Base-by-base conservation (phyloP, 1,139 yeast species). In the Diutina scorzettiae region DNA sequence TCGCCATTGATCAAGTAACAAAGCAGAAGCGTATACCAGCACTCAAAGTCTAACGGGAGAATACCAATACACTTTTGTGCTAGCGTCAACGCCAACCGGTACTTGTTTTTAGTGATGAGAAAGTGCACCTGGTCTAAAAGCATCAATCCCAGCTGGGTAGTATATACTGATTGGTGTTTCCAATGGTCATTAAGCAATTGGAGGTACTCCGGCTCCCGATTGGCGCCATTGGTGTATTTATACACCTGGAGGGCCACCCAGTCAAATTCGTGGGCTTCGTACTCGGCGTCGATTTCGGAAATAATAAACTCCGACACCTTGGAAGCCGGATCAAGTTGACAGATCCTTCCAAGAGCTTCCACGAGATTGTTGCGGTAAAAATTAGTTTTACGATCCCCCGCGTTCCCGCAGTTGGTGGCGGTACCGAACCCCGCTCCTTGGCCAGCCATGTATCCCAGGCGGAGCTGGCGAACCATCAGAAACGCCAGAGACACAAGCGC, bases 41-140 rank as follows among this genome's bases (percentile, higher is more conserved):
- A 56, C 27, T 67, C 72, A 44, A 61, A 68, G 46, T 68, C 73
- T 33, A 66, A 56, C 5, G 72, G 72, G 29, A 67, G 50, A 4
- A 66, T 54, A 25, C 54, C 48, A 8, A 66, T 57, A 17, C 65
- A 55, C 19, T 53, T 55, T 43, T 61, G 52, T 11, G 72, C 63
- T 16, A 66, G 49, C 3, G 48, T 46, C 43, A 60, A 46, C 0
- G 73, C 73, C 11, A 51, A 44, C 1, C 43, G 45, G 47, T 53
- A 61, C 17, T 55, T 45, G 5, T 51, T 49, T 44, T 60, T 59
- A 5, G 68, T 56, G 2, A 68, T 53, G 19, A 68, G 51, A 45
- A 61, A 68, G 41, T 62, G 63, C 9, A 63, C 61, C 47, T 68
- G 73, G 42, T 68, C 72, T 3, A 61, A 45, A 23, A 68, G 48